Evolutionary conservation across 2,329 filamentous ascomycete species (phyloP), one percentile per base, ranked within the genome.

Genomic region (Stemphylium vesicarium): DNA sequence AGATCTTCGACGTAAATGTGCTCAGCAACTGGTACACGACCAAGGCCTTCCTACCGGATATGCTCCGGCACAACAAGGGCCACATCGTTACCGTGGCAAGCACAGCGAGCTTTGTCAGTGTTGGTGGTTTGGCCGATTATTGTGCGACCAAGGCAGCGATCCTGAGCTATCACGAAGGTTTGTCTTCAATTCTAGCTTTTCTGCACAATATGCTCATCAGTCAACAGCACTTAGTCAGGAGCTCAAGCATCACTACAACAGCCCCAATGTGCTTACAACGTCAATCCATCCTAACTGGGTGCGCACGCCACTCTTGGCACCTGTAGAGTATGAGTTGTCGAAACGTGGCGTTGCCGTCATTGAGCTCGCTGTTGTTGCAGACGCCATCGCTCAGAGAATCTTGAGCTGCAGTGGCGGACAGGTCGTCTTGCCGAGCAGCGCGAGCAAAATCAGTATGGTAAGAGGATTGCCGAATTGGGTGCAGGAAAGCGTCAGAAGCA

Each of bases 21-120:
- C 59, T 76, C 4, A 71, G 66, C 46, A 71, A 77, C 45, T 77
- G 65, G 62, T 66, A 63, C n/a, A 73, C 69, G 0, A 61, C 66
- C 41, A 66, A 71, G 29, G 73, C 67, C 0, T 76, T 77, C 53
- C 53, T 77, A 6, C 74, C 74, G 2, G 63, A 65, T 40, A 77
- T 77, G 74, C 64, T 76, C 16, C 47, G 56, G 3, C 47, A 60
- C 15, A 70, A 75, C 51, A 79, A 65, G 68, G 84, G 84, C 2
- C 84, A 86, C 57, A 75, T 86, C 26, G 76, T 87, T 10, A 84
- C 82, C 0, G 76, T 86, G 12, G 83, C 84, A 2, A 83, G 80
- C 53, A 75, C 81, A 64, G 82, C 82, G 9, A 81, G 79, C 32
- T 85, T 81, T 62, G 53, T 82, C 4, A 72, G 74, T 0, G 59